phyloP scores from a whole-genome alignment of 2,329 filamentous ascomycete species.

The Colletotrichum caudatum region DNA sequence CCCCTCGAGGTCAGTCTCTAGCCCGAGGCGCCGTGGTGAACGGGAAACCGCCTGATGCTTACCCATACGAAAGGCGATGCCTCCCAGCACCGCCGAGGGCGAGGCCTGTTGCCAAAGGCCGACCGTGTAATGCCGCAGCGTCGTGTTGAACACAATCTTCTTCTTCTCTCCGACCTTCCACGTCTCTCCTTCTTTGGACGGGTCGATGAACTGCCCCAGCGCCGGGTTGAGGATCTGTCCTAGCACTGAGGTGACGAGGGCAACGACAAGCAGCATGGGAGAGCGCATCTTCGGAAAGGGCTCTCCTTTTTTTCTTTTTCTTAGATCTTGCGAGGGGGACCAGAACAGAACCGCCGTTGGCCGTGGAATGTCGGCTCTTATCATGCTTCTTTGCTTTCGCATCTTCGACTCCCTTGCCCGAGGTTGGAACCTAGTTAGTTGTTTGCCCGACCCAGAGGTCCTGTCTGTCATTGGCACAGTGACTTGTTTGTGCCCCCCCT shows the following conservation, averaged over 20 bases:
- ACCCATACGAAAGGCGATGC: slow-evolving; percentile 28
- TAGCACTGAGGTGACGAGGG: neutral
- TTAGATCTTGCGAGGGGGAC: neutral
- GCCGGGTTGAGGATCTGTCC: neutral
- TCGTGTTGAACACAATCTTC: slow-evolving; percentile 45
- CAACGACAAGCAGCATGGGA: neutral
- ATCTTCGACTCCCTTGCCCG: neutral
- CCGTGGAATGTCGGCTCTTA: neutral
- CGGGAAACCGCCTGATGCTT: neutral
- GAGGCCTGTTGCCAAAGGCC: slow-evolving; percentile 45
- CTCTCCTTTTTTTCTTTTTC: neutral
- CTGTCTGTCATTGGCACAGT: neutral
- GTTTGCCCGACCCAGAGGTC: neutral
- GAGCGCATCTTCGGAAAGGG: neutral
- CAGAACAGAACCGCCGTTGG: neutral
- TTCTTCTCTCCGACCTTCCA: slow-evolving; percentile 36
- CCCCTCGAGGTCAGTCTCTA: neutral
- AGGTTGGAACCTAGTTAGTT: neutral
- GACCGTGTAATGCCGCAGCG: slow-evolving; percentile 44
- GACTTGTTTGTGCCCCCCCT: neutral
- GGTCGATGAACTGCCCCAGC: neutral
- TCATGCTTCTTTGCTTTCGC: neutral
- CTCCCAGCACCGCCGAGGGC: slow-evolving; percentile 32
- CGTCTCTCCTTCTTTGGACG: neutral
- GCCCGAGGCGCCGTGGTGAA: neutral